Percentiles rank a stretch among this genome's conserved stretches.
Conservation (phyloP, 2,329 filamentous ascomycete species). For the Dactylonectria macrodidyma region DNA sequence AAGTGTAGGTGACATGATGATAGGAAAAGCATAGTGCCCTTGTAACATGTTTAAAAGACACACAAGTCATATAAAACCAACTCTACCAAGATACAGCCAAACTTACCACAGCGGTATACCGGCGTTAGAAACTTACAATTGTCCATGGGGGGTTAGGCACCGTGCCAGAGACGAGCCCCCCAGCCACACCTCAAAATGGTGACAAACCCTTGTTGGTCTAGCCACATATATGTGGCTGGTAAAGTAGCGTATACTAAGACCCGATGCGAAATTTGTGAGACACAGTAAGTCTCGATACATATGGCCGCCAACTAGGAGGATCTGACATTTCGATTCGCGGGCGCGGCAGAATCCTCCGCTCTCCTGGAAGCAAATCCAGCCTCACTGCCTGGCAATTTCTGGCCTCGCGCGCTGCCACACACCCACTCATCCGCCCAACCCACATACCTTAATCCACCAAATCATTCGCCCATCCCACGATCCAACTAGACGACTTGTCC, state of each 20-base stretch:
- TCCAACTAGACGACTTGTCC: conserved; percentile 26
- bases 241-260: conserved; percentile 4
- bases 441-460: conserved; percentile 11
- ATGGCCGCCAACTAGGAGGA: conserved; percentile 31
- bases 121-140: no score
- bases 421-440: conserved; percentile 29
- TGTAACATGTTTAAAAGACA: no score
- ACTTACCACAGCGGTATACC: no score
- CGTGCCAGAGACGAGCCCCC: neutral
- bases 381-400: conserved; percentile 34
- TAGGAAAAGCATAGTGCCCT: no score
- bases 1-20: no score
- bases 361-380: conserved; percentile 38
- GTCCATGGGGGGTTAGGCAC: no score
- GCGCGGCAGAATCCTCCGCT: conserved; percentile 45
- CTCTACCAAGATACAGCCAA: no score
- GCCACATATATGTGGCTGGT: neutral
- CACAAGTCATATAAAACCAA: no score
- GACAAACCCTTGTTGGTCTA: neutral
- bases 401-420: conserved; percentile 37
- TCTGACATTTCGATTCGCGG: conserved; percentile 40
- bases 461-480: conserved; percentile 34
- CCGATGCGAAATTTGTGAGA: neutral
- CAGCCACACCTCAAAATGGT: conserved; percentile 1
- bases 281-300: conserved; percentile 36